A percentile compares a stretch with the other conserved stretches of the same genome.
Conservation (phyloP, 2,329 filamentous ascomycete species). For the Colletotrichum navitas region DNA sequence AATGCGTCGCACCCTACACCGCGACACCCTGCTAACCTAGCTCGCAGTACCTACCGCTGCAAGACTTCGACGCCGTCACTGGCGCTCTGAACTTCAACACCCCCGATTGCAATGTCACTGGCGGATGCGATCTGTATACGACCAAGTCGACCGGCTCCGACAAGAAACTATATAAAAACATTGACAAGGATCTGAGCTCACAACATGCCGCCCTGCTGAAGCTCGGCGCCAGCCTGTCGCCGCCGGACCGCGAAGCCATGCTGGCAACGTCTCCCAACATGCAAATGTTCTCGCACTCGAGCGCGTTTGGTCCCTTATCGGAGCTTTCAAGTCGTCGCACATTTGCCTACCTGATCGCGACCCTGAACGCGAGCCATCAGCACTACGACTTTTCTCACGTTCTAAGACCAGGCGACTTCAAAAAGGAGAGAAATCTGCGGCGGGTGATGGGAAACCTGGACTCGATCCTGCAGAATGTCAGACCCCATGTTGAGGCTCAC, state of each 20-base stretch:
- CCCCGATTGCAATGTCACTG: constrained; percentile 89
- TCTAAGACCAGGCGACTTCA: constrained; percentile 89
- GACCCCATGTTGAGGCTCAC: constrained; percentile 69
- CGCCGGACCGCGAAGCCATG: constrained; percentile 80
- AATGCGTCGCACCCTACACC: constrained; percentile 19
- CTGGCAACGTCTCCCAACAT: constrained; percentile 73
- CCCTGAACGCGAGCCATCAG: constrained; percentile 89
- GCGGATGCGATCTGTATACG: constrained; percentile 96
- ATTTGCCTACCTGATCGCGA: constrained; percentile 96
- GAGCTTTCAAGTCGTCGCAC: constrained; percentile 90
- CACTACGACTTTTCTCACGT: constrained; percentile 97
- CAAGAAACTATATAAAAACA: constrained; percentile 97
- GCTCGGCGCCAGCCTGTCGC: constrained; percentile 87
- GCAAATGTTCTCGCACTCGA: constrained; percentile 79
- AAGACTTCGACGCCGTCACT: constrained; percentile 91
- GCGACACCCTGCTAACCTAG: constrained; percentile 34
- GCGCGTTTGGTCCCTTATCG: constrained; percentile 91
- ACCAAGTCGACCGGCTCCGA: constrained; percentile 95
- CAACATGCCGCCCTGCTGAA: constrained; percentile 91
- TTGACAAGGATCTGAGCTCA: constrained; percentile 90
- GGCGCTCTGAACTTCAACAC: constrained; percentile 96
- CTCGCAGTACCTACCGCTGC: constrained; percentile 86
- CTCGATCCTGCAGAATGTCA: constrained; percentile 86
- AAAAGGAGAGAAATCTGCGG: constrained; percentile 82
- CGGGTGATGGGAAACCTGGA: constrained; percentile 90